Evolutionary conservation across 2,329 filamentous ascomycete genomes (phyloP).

Genomic region (Rutstroemia sydowiana): DNA sequence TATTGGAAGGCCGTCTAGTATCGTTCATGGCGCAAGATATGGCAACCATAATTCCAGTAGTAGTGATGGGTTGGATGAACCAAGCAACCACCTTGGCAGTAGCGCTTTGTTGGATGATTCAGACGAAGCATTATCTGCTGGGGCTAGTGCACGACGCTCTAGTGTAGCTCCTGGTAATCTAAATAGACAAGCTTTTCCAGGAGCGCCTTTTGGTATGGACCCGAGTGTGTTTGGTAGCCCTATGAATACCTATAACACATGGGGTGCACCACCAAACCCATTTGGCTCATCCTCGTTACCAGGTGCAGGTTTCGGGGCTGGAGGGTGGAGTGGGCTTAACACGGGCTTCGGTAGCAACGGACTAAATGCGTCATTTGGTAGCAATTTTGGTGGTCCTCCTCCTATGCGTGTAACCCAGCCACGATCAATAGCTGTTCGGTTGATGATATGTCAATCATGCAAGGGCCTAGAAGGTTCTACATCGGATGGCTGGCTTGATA

Average conservation of each 20-base stretch:
- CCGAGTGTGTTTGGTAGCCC: conserved; percentile 23
- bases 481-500: conserved; percentile 60
- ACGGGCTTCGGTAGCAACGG: too few relatives aligned
- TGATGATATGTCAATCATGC: conserved; percentile 72
- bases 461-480: conserved; percentile 48
- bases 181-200: conserved; percentile 25
- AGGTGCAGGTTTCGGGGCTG: conserved; percentile 25
- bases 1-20: conserved; percentile 80
- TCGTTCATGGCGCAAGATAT: conserved; percentile 44
- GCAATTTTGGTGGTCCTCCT: conserved; percentile 33
- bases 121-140: conserved; percentile 44
- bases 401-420: conserved; percentile 44
- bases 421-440: conserved; percentile 60
- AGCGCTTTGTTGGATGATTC: conserved; percentile 77
- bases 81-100: conserved; percentile 78
- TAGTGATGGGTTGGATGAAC: conserved; percentile 58
- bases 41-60: conserved; percentile 27
- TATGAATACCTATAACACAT: conserved; percentile 25
- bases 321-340: too few relatives aligned
- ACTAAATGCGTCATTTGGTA: conserved; percentile 40
- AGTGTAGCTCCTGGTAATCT: conserved; percentile 25
- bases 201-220: conserved; percentile 28
- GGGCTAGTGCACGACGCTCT: conserved; percentile 30
- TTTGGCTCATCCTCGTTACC: conserved; percentile 29
- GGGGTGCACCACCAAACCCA: conserved; percentile 30